These are phyloP conservation scores for Capsicum baccatum DNA, from an alignment of 257 asterid genomes.

Conservation along the genomic window DNA sequence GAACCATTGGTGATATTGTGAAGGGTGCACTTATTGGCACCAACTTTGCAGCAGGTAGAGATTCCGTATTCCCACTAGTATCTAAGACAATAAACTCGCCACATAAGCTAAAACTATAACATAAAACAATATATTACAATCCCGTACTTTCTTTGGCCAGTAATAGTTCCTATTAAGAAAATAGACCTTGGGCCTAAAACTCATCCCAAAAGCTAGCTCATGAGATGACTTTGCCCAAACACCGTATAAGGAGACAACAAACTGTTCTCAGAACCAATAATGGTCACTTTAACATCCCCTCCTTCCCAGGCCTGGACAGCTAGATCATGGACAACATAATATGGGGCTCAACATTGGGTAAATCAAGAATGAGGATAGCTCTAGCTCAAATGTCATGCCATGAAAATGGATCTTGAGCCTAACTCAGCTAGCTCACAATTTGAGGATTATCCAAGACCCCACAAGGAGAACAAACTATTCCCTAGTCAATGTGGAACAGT, in stretches of 20 bases:
- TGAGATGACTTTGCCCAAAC: background rate
- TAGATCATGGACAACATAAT: background rate
- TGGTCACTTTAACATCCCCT: background rate
- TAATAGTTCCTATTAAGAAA: slow-evolving; percentile 20
- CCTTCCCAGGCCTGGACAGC: background rate
- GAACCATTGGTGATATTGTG: background rate
- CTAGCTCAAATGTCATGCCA: background rate
- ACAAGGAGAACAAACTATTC: background rate
- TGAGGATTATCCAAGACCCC: background rate
- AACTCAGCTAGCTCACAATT: background rate
- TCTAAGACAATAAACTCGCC: background rate
- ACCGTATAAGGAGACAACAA: background rate
- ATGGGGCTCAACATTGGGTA: background rate
- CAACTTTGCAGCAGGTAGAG: background rate
- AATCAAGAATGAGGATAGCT: background rate
- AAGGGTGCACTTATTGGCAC: background rate
- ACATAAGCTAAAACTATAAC: background rate
- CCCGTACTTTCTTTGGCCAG: background rate
- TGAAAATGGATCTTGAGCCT: background rate
- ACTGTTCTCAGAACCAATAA: background rate
- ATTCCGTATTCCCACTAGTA: background rate
- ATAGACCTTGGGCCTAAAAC: background rate
- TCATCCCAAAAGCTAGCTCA: background rate
- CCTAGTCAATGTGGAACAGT: background rate
- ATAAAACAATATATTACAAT: background rate